Evolutionary conservation across 495 filamentous ascomycete species (phyloP), one percentile per base, ranked within the genome.

Genomic region (Lasiosphaeria hispida): DNA sequence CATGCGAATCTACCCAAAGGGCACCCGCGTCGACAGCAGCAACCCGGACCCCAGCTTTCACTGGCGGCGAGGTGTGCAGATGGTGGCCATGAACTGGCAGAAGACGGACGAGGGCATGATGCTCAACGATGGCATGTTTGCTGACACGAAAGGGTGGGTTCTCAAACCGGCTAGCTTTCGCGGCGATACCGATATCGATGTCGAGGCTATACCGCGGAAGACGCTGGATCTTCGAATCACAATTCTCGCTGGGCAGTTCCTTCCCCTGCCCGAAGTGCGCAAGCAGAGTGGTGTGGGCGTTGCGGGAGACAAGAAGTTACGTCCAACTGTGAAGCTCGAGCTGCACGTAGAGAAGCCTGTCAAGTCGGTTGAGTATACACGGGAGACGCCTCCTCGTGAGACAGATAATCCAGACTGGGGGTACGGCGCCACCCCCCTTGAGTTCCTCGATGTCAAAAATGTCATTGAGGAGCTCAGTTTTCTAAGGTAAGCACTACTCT

Each of bases 21-120:
- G 89, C 2, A 75, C 85, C 23, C 86, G 93, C 1, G 78, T 96
- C 48, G 81, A 83, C 60, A 95, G 90, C 33, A 91, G 90, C 14
- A 97, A 97, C 61, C 84, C 87, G 1, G 90, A 96, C 64, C 93
- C 93, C 3, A 82, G 82, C 8, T 78, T 84, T 38, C 91, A 89
- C 75, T 97, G 93, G 93, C 80, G 90, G 1, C 82, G 87, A 39
- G 93, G 93, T 11, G 89, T 92, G 2, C 93, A 97, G 69, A 88
- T 96, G 68, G 92, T 94, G 4, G 93, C 93, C 5, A 80, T 97
- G 67, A 97, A 97, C 71, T 96, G 93, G 92, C 93, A 97, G 62
- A 86, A 82, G 45, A 81, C 84, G 53, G 93, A 97, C 68, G 86
- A 88, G 55, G 91, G 90, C 36, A 95, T 91, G 88, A 96, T 97